These are phyloP conservation scores for Sphenostylis stenocarpa DNA, from an alignment of 306 rosid species.

Conservation along the genomic window DNA sequence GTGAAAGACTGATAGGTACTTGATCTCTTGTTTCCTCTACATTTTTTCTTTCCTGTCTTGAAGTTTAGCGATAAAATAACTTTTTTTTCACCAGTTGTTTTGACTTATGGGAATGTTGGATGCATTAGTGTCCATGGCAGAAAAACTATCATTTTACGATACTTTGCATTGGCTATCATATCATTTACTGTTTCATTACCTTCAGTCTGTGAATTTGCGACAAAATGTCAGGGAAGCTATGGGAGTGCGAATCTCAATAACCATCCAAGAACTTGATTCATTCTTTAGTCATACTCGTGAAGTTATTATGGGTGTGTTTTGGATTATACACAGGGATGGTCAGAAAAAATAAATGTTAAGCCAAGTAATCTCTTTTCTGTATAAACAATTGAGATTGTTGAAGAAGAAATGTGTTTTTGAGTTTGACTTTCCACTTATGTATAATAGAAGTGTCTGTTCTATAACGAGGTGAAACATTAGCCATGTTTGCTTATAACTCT, in stretches of 20 bases:
- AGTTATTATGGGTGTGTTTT: neutral
- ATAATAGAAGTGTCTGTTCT: neutral
- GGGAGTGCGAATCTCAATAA: neutral
- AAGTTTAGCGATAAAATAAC: neutral
- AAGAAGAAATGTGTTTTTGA: neutral
- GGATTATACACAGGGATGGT: neutral
- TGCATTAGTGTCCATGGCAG: slow-evolving; percentile 5
- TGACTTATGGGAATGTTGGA: neutral
- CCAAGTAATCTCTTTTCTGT: neutral
- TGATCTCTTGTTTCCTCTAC: slow-evolving; percentile 32
- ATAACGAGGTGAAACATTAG: neutral
- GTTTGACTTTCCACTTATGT: neutral
- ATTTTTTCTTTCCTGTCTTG: neutral
- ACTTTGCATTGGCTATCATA: slow-evolving; percentile 26
- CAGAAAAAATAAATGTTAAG: neutral
- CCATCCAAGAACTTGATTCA: neutral
- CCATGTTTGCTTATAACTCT: slow-evolving; percentile 14
- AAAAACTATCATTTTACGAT: slow-evolving; percentile 35
- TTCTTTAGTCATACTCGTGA: slow-evolving; percentile 15
- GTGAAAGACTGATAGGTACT: slow-evolving; percentile 53
- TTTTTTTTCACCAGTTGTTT: neutral
- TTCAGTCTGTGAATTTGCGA: neutral
- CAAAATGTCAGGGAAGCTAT: neutral
- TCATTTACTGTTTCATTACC: slow-evolving; percentile 48
- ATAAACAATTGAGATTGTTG: neutral